Base-by-base conservation (phyloP, 2,329 filamentous ascomycete genomes). In the Nannizziopsis barbatae region DNA sequence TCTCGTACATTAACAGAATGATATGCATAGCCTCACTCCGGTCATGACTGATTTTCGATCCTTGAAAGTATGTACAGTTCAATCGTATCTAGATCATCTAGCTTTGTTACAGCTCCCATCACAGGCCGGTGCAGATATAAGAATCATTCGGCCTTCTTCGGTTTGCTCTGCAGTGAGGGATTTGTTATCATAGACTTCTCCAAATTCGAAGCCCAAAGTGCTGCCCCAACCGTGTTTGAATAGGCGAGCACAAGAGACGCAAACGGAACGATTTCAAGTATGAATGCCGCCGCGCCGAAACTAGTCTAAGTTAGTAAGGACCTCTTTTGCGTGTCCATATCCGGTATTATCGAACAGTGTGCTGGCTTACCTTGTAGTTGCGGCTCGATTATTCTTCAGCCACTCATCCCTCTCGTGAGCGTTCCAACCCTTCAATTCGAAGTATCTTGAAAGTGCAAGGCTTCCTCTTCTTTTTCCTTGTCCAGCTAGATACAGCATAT, bases 141-240 rank as follows among this genome's bases (percentile, higher is more conserved):
- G 2, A 15, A 17, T 45, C 31, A 46, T 20, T 40, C 44, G 3
- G 30, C 27, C 27, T 47, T 47, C 17, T 42, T 47, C 3, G 37
- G 30, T 37, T 47, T 37, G 10, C 42, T 15, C n/a, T 17, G 22
- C 10, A 35, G 9, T 1, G 17, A 7, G 17, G 38, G 30, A 2
- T 37, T 18, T 27, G 61, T 64, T 56, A 32, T 56, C 55, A 54
- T 52, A 22, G 52, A 48, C 49, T 65, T 68, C 64, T 93, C 87
- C 50, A 93, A 77, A 64, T 93, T 88, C 14, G 86, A 85, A 36
- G 90, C 89, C 88, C 88, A 95, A n/a, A 96, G 70, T 6, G 90
- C 90, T 47, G 89, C 90, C 6, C 88, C 90, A 50, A 94, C 87
- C 1, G 86, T 84, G 64, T 95, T 95, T 12, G 88, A 95, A 64